Evolutionary conservation across 2,329 filamentous ascomycete genomes (phyloP).

Genomic region (Apiospora arundinis): DNA sequence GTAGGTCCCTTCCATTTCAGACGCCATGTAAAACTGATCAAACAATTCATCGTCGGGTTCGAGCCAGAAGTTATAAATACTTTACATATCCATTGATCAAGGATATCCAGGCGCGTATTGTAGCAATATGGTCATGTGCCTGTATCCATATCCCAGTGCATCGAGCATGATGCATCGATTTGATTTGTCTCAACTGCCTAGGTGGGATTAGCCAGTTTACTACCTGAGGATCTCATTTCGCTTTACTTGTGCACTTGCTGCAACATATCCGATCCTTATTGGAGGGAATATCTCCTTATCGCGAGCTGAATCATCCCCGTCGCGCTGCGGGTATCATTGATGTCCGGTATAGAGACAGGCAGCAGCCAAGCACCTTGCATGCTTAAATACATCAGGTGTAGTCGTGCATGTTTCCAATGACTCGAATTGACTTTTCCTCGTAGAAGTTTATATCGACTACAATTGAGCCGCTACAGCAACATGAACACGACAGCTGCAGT

Average conservation of each 20-base stretch:
- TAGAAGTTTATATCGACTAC: background rate
- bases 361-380: background rate
- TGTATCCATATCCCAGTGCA: too few relatives aligned
- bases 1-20: too few relatives aligned
- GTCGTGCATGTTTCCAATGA: background rate
- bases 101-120: too few relatives aligned
- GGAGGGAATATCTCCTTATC: background rate
- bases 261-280: background rate
- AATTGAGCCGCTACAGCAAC: background rate
- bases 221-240: background rate
- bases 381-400: background rate
- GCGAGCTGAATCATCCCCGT: background rate
- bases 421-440: background rate
- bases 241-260: background rate
- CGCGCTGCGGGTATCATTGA: background rate
- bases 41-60: too few relatives aligned
- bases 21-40: too few relatives aligned
- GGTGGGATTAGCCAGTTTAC: background rate
- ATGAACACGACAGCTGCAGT: background rate
- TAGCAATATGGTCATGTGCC: too few relatives aligned
- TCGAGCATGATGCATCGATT: too few relatives aligned
- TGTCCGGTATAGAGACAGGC: background rate
- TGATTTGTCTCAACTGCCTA: background rate
- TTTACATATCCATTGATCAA: too few relatives aligned
- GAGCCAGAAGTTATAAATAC: too few relatives aligned